Conservation (phyloP, 1,284 basidiomycete genomes). For the Boletus semigastroideus region DNA sequence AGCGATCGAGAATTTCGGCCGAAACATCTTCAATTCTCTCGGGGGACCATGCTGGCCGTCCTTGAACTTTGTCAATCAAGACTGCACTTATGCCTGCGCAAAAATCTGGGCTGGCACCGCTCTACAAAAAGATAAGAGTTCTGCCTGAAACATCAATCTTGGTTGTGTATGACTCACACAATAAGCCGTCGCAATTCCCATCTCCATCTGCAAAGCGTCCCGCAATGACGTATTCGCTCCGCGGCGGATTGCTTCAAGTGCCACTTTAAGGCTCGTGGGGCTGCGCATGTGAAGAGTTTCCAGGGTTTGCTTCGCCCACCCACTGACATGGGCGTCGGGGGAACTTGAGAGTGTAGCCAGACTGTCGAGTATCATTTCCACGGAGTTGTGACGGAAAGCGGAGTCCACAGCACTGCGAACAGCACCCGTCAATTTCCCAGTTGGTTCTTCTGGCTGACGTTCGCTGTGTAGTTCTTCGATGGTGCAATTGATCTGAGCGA, state of each 20-base stretch:
- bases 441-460: slow-evolving; percentile 55
- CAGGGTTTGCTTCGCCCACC: slow-evolving; percentile 77
- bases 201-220: slow-evolving; percentile 78
- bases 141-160: slow-evolving; percentile 13
- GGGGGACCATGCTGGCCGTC: slow-evolving; percentile 68
- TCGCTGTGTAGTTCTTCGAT: slow-evolving; percentile 72
- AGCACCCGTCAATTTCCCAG: slow-evolving; percentile 57
- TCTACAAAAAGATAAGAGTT: slow-evolving; percentile 42
- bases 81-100: slow-evolving; percentile 75
- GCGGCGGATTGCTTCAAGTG: slow-evolving; percentile 73
- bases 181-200: slow-evolving; percentile 76
- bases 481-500: slow-evolving; percentile 49
- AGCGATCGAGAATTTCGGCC: slow-evolving; percentile 52
- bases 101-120: slow-evolving; percentile 80
- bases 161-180: slow-evolving; percentile 55
- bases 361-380: slow-evolving; percentile 69
- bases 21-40: slow-evolving; percentile 56
- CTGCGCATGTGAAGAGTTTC: slow-evolving; percentile 67
- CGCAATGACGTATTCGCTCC: slow-evolving; percentile 65
- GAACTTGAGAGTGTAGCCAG: slow-evolving; percentile 49
- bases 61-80: slow-evolving; percentile 58
- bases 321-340: slow-evolving; percentile 47
- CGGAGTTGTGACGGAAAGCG: slow-evolving; percentile 68
- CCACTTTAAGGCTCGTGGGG: slow-evolving; percentile 88
- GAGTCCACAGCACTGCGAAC: slow-evolving; percentile 75